These are phyloP conservation scores for Arthonia radiata DNA, from an alignment of 495 filamentous ascomycete genomes.

Conservation along the genomic window DNA sequence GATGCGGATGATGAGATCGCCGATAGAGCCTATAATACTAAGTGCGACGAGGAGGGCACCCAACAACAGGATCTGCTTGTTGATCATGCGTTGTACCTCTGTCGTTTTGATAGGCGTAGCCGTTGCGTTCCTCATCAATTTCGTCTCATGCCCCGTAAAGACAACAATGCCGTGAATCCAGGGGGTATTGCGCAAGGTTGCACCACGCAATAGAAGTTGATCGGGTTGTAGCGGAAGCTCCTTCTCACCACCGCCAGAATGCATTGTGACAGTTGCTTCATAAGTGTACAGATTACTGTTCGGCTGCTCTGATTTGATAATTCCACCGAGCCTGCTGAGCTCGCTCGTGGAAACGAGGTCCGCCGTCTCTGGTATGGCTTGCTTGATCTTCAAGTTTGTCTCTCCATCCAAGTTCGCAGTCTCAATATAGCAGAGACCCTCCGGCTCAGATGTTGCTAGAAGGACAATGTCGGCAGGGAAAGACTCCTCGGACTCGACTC, in stretches of 20 bases:
- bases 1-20: conserved; percentile 58
- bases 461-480: conserved; percentile 90
- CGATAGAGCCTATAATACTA: conserved; percentile 71
- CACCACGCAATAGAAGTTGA: conserved; percentile 73
- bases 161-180: conserved; percentile 96
- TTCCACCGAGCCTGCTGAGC: conserved; percentile 64
- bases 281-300: conserved; percentile 98
- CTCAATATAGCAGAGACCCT: conserved; percentile 96
- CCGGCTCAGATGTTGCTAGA: conserved; percentile 83
- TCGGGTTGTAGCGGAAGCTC: conserved; percentile 64
- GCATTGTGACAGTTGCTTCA: conserved; percentile 86
- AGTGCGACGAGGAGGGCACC: conserved; percentile 61
- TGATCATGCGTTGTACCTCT: conserved; percentile 78
- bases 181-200: conserved; percentile 84
- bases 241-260: conserved; percentile 83
- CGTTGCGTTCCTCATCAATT: conserved; percentile 96
- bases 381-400: conserved; percentile 98
- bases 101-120: conserved; percentile 95
- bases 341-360: conserved; percentile 69
- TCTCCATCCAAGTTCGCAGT: conserved; percentile 96
- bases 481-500: conserved; percentile 84
- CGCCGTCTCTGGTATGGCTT: conserved; percentile 84
- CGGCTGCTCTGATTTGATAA: conserved; percentile 81
- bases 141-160: conserved; percentile 96
- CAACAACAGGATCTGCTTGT: conserved; percentile 76